Evolutionary conservation across 2,329 filamentous ascomycete species (phyloP).

Genomic region (Penicillium janthinellum): DNA sequence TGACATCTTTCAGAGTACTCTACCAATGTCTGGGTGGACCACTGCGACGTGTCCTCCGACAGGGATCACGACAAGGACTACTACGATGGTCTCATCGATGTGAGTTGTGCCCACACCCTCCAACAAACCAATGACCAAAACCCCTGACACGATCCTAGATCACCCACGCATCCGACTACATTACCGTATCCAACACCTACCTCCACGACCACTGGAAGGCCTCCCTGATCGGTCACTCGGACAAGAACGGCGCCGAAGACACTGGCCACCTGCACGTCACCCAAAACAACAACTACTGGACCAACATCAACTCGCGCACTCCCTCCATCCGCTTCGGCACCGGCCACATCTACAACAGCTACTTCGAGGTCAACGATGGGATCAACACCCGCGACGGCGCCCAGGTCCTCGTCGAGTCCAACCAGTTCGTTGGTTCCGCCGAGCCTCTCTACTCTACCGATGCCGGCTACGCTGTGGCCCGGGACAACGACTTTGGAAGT

Average conservation of each 20-base stretch:
- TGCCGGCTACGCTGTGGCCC: conserved; percentile 48
- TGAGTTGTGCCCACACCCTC: conserved; percentile 8
- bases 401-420: conserved; percentile 62
- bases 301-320: conserved; percentile 64
- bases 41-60: conserved; percentile 66
- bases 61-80: conserved; percentile 65
- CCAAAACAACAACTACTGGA: conserved; percentile 67
- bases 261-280: conserved; percentile 64
- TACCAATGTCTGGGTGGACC: conserved; percentile 67
- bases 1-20: conserved; percentile 27
- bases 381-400: conserved; percentile 61
- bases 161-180: conserved; percentile 64
- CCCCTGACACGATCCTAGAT: conserved; percentile 28
- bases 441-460: conserved; percentile 51
- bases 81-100: conserved; percentile 68
- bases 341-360: conserved; percentile 62
- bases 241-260: conserved; percentile 62
- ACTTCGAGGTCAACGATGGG: conserved; percentile 51
- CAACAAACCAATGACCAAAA: too few relatives aligned
- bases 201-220: conserved; percentile 65
- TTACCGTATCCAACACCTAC: conserved; percentile 54
- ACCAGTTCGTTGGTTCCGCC: conserved; percentile 51
- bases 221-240: conserved; percentile 61
- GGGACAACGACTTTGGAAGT: conserved; percentile 52
- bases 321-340: conserved; percentile 69